Conservation (phyloP, 2,329 filamentous ascomycete species). For the Lachnellula subtilissima region DNA sequence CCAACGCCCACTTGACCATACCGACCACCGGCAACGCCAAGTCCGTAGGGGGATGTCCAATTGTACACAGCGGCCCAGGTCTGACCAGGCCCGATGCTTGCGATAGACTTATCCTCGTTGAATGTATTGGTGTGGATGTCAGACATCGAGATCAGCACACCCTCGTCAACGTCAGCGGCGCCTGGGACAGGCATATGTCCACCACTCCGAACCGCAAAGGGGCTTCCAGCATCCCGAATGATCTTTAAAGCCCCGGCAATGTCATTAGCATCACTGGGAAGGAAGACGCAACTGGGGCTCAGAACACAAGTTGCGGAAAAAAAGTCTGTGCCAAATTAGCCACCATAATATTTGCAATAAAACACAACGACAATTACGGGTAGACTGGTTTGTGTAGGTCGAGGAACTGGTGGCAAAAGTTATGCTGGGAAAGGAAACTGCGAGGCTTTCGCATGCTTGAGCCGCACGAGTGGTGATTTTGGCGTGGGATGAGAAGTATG, state of each 20-base stretch:
- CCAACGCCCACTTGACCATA: slow-evolving; percentile 43
- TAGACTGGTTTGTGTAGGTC: no score
- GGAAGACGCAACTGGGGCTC: background rate
- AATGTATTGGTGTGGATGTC: slow-evolving; percentile 8
- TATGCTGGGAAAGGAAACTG: no score
- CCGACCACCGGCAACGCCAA: slow-evolving; percentile 37
- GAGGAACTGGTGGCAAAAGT: no score
- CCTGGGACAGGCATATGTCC: background rate
- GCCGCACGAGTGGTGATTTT: no score
- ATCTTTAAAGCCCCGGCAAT: background rate
- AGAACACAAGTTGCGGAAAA: background rate
- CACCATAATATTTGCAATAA: no score
- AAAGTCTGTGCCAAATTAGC: background rate
- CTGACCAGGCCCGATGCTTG: slow-evolving; percentile 31
- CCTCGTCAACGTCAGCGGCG: slow-evolving; percentile 35
- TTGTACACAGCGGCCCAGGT: slow-evolving; percentile 6
- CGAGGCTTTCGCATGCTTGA: no score
- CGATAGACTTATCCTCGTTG: slow-evolving; percentile 20
- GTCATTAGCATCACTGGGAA: background rate
- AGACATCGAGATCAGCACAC: slow-evolving; percentile 44
- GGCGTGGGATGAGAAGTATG: no score
- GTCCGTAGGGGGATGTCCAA: background rate
- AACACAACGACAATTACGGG: no score
- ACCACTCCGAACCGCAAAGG: background rate
- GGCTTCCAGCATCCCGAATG: background rate